Base-by-base conservation (phyloP, 1,284 basidiomycete genomes). In the Heterobasidion occidentale region DNA sequence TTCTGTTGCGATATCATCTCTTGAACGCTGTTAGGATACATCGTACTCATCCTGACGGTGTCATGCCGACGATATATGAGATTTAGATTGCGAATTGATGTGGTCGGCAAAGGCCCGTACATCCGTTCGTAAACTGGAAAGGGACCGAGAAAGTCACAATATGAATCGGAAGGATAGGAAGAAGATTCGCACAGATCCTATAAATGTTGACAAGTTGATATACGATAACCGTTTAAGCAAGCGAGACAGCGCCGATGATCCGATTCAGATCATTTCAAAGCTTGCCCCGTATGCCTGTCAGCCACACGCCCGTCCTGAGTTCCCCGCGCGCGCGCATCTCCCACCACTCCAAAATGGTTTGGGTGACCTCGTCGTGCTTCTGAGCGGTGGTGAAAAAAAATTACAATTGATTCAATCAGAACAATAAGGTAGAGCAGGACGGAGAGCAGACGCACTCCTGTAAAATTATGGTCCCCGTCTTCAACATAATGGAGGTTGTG, bases 391-490 rank as follows among this genome's bases (percentile, higher is more conserved):
- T 11, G 0, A 2, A 9, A 49, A 2, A 12, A n/a, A 33, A 11
- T 7, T 7, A 33, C 9, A 4, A 49, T 9, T 9, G 35, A 27
- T 51, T 14, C 14, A 14, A 20, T 19, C 4, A 44, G n/a, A 7
- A 19, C 9, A 19, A 8, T n/a, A 27, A 11, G 27, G 3, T 5
- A 19, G 38, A 38, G 0, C 45, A 55, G 42, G 38, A 53, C 17
- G 15, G 48, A 54, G 38, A 8, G 5, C 17, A 52, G 78, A 34
- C 80, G 52, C 58, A 80, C 78, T 27, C 80, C 79, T 36, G 78
- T 82, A 63, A 85, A 86, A 67, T 89, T 90, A 64, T 90, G 88
- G 68, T 88, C 86, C 12, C 82, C 86, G 50, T 77, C 77, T 65
- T 90, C 88, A 36, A 88, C 71, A 34, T 84, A 70, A 64, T 83